Conservation (phyloP, 768 basidiomycete species). For the Tremella yokohamensis region DNA sequence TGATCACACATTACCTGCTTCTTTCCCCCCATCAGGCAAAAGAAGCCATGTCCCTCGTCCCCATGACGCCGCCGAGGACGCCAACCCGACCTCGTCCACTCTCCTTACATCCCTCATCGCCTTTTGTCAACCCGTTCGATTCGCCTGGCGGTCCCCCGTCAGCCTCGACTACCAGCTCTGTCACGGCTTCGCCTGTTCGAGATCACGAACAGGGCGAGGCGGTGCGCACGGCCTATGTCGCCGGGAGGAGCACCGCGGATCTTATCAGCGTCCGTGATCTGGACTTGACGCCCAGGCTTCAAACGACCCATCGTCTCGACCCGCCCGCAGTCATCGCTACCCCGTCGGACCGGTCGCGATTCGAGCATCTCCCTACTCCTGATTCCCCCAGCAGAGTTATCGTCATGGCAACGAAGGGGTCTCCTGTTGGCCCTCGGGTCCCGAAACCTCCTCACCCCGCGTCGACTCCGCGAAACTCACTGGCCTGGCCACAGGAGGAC, state of each 20-base stretch:
- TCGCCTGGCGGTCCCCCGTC: neutral
- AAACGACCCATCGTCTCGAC: neutral
- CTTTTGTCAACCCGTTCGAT: conserved; percentile 8
- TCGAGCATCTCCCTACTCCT: neutral
- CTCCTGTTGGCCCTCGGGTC: neutral
- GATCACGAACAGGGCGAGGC: too few species aligned
- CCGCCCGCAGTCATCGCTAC: neutral
- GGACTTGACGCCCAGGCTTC: neutral
- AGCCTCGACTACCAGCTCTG: neutral
- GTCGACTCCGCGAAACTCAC: too few species aligned
- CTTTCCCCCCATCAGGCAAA: too few species aligned
- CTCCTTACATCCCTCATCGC: neutral
- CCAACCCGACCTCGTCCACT: conserved; percentile 4
- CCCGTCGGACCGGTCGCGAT: neutral
- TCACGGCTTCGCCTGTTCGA: neutral
- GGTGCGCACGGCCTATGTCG: conserved; percentile 6
- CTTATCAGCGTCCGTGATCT: neutral
- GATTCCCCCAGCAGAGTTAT: neutral
- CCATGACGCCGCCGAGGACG: neutral
- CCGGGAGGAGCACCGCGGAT: neutral
- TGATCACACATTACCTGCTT: too few species aligned
- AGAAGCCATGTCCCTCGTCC: neutral
- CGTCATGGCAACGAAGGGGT: neutral
- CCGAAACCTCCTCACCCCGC: neutral
- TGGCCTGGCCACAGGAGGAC: too few species aligned